These are phyloP conservation scores for Backusella mclennaniae DNA, from an alignment of 192 early-diverging fungal species.

Conservation along the genomic window DNA sequence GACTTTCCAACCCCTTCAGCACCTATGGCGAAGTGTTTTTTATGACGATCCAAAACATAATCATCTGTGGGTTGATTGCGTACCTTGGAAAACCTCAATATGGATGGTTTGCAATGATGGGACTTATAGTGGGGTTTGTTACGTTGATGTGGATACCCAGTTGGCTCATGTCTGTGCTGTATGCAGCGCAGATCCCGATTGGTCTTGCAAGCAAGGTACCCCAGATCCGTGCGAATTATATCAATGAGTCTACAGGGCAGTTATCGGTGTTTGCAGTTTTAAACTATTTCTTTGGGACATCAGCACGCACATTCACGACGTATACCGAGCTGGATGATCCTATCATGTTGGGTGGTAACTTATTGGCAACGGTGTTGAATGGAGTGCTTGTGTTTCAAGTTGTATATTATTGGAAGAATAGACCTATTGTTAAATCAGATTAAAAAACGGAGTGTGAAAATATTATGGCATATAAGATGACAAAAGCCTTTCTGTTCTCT, in stretches of 20 bases:
- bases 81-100: slow-evolving; percentile 41
- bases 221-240: slow-evolving; percentile 84
- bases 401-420: slow-evolving; percentile 36
- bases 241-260: slow-evolving; percentile 84
- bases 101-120: slow-evolving; percentile 33
- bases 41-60: slow-evolving; percentile 78
- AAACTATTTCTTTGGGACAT: slow-evolving; percentile 83
- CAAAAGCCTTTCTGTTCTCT: neutral
- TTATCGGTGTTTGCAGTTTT: slow-evolving; percentile 87
- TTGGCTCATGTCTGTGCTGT: slow-evolving; percentile 10
- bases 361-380: slow-evolving; percentile 77
- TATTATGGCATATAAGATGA: neutral
- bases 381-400: slow-evolving; percentile 77
- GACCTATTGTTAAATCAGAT: slow-evolving; percentile 1
- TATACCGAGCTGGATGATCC: slow-evolving; percentile 86
- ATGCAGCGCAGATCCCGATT: slow-evolving; percentile 66
- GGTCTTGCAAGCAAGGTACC: slow-evolving; percentile 82
- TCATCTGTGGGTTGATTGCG: slow-evolving; percentile 73
- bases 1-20: slow-evolving; percentile 81
- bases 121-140: slow-evolving; percentile 35
- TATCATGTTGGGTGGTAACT: slow-evolving; percentile 66
- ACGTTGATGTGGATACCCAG: neutral
- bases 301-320: slow-evolving; percentile 90
- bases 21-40: slow-evolving; percentile 88
- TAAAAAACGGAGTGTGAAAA: neutral